A percentile compares a stretch with the other conserved stretches of the same genome.
Conservation (phyloP, 345 rosid genomes). For the Citrus maxima region DNA sequence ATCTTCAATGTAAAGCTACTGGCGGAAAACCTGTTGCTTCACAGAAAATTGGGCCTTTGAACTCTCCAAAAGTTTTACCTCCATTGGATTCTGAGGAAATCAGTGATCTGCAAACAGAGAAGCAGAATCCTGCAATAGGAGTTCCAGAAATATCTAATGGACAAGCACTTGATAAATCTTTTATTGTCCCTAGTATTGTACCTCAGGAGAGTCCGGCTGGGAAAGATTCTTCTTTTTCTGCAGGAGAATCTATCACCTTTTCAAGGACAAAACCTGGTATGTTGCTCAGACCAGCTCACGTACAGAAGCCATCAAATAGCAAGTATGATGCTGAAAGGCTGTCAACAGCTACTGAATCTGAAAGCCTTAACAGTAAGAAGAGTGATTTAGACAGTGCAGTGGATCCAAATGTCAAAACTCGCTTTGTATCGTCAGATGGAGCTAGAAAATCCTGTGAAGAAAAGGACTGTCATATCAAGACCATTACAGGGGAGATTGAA, state of each 20-base stretch:
- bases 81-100: constrained; percentile 34
- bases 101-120: constrained; percentile 27
- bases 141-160: constrained; percentile 37
- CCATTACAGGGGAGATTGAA: constrained; percentile 43
- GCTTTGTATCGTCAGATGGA: constrained; percentile 31
- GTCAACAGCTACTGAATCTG: constrained; percentile 42
- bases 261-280: constrained; percentile 89
- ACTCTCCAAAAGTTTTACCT: constrained; percentile 36
- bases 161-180: constrained; percentile 45
- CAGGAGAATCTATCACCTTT: constrained; percentile 69
- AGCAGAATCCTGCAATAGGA: constrained; percentile 31
- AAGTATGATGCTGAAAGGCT: constrained; percentile 53
- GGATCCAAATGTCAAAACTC: constrained; percentile 27
- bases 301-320: constrained; percentile 46
- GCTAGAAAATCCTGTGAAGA: constrained; percentile 37
- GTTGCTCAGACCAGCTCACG: constrained; percentile 87
- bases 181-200: constrained; percentile 31
- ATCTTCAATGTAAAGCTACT: constrained; percentile 45
- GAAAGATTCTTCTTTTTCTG: constrained; percentile 47
- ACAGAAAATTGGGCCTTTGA: constrained; percentile 39
- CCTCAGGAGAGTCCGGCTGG: constrained; percentile 39
- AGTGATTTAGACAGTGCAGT: constrained; percentile 27
- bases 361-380: constrained; percentile 23
- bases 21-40: constrained; percentile 62
- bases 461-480: constrained; percentile 37